Evolutionary conservation across 441 rosid species (phyloP).

Genomic region (Eruca vesicaria): DNA sequence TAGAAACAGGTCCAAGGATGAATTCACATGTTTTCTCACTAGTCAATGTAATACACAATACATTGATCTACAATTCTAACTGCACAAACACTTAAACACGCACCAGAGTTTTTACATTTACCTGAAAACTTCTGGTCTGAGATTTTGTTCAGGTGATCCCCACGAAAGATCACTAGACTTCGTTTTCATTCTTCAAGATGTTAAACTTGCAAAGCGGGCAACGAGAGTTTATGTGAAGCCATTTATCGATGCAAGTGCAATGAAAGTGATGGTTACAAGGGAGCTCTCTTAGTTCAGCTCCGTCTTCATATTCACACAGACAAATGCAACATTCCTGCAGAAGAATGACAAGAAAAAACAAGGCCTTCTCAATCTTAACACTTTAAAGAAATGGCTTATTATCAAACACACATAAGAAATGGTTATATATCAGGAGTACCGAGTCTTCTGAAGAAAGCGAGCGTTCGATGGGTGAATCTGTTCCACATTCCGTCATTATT

Average conservation of each 20-base stretch:
- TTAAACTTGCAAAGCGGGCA: slow-evolving; percentile 98
- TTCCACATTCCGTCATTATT: slow-evolving; percentile 73
- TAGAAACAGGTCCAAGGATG: neutral
- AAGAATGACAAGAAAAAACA: neutral
- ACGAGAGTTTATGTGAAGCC: slow-evolving; percentile 88
- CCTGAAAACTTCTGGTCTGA: slow-evolving; percentile 16
- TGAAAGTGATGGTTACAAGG: slow-evolving; percentile 97
- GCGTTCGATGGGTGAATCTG: slow-evolving; percentile 75
- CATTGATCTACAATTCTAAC: slow-evolving; percentile 7
- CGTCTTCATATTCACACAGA: slow-evolving; percentile 85
- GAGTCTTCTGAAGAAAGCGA: slow-evolving; percentile 74
- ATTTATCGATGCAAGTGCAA: slow-evolving; percentile 89
- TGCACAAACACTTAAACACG: slow-evolving; percentile 16
- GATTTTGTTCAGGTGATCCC: neutral
- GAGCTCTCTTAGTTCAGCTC: slow-evolving; percentile 90
- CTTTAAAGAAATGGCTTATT: neutral
- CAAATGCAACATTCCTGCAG: slow-evolving; percentile 97
- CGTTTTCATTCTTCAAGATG: slow-evolving; percentile 72
- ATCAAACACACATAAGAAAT: neutral
- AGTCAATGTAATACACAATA: slow-evolving; percentile 1
- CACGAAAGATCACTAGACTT: slow-evolving; percentile 43
- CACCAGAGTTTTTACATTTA: slow-evolving; percentile 8
- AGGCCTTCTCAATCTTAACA: neutral
- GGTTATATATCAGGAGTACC: slow-evolving; percentile 35
- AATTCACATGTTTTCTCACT: neutral